phyloP scores from a whole-genome alignment of 164 flowering plant genomes.

The Pachysandra terminalis region DNA sequence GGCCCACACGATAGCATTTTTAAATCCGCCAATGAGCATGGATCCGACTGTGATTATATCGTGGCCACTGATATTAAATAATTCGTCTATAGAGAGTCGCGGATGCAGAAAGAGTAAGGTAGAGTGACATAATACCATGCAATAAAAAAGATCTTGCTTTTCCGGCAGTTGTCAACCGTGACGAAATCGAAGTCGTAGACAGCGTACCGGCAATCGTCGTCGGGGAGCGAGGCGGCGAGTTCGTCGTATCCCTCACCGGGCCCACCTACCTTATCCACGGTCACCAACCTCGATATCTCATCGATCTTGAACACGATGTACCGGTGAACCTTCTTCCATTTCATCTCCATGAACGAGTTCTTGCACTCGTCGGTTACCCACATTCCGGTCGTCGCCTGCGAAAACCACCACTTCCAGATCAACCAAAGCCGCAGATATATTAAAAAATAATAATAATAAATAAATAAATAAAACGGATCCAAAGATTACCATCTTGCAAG shows the following conservation, averaged over 20 bases:
- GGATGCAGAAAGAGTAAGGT: background rate
- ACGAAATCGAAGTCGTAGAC: conserved; percentile 94
- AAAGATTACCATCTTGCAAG: conserved; percentile 81
- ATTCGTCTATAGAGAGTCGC: too few relatives aligned
- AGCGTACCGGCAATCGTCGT: conserved; percentile 92
- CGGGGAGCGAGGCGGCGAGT: conserved; percentile 74
- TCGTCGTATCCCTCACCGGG: conserved; percentile 78
- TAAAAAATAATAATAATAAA: background rate
- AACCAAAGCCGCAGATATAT: background rate
- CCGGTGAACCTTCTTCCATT: conserved; percentile 86
- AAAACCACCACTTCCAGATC: background rate
- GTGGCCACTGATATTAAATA: too few relatives aligned
- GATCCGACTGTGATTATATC: too few relatives aligned
- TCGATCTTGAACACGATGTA: conserved; percentile 95
- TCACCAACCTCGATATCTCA: conserved; percentile 63
- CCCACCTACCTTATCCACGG: conserved; percentile 90
- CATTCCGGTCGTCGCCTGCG: conserved; percentile 87
- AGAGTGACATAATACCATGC: conserved; percentile 65
- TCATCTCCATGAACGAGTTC: conserved; percentile 92
- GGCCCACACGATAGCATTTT: too few relatives aligned
- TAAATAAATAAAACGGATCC: background rate
- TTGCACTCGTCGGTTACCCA: conserved; percentile 86
- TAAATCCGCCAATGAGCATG: too few relatives aligned
- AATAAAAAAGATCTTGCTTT: conserved; percentile 98
- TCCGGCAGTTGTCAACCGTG: conserved; percentile 86